Evolutionary conservation across 2,329 filamentous ascomycete genomes (phyloP).

Genomic region (Fusarium luffae): DNA sequence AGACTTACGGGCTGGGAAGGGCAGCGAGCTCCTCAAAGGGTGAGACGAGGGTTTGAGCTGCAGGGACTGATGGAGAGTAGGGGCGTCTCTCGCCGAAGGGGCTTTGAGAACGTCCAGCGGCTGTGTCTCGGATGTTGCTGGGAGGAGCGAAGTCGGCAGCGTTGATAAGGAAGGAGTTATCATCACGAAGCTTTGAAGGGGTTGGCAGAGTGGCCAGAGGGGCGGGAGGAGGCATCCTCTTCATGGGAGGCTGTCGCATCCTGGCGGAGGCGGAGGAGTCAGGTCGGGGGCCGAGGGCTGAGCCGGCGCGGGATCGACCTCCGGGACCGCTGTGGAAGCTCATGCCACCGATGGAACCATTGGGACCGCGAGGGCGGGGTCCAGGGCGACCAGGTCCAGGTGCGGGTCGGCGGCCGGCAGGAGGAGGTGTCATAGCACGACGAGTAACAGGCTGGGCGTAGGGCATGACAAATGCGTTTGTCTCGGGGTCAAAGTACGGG

Average conservation of each 20-base stretch:
- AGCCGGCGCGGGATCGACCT: slow-evolving; percentile 68
- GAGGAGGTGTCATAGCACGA: slow-evolving; percentile 95
- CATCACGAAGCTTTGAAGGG: slow-evolving; percentile 84
- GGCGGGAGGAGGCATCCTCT: slow-evolving; percentile 73
- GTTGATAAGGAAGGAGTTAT: slow-evolving; percentile 74
- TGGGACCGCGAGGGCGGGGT: slow-evolving; percentile 53
- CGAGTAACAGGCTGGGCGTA: slow-evolving; percentile 87
- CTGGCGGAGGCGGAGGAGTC: slow-evolving; percentile 72
- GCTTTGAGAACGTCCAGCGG: slow-evolving; percentile 74
- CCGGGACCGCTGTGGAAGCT: slow-evolving; percentile 59
- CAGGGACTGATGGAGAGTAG: slow-evolving; percentile 78
- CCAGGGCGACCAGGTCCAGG: slow-evolving; percentile 47
- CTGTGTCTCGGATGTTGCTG: slow-evolving; percentile 71
- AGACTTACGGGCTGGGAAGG: slow-evolving; percentile 90
- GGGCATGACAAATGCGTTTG: slow-evolving; percentile 79
- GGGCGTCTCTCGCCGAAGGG: slow-evolving; percentile 73
- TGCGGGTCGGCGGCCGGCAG: slow-evolving; percentile 62
- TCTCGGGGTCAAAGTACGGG: slow-evolving; percentile 73
- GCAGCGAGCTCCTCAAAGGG: slow-evolving; percentile 87
- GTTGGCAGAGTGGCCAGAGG: slow-evolving; percentile 83
- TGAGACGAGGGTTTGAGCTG: slow-evolving; percentile 81
- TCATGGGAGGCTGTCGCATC: slow-evolving; percentile 55
- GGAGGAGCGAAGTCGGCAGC: slow-evolving; percentile 91
- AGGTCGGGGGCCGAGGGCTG: slow-evolving; percentile 64
- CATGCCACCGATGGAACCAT: slow-evolving; percentile 63